Percentiles rank a stretch among this genome's conserved stretches.
Evolutionary conservation across 2,329 filamentous ascomycete genomes (phyloP).

Genomic region (Geosmithia putterillii): DNA sequence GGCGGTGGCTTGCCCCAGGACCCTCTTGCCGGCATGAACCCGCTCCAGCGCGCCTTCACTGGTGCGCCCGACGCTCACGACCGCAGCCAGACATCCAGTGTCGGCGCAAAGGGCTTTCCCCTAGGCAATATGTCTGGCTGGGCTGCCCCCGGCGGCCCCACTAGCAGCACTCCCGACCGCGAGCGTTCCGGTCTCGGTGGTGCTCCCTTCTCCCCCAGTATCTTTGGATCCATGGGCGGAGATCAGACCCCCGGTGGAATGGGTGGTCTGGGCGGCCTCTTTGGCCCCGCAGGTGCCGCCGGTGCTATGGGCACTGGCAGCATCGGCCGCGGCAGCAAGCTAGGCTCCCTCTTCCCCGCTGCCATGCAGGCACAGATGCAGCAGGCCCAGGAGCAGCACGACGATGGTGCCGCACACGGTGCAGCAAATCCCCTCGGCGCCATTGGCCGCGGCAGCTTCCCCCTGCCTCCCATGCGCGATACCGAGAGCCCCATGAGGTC

Average conservation of each 20-base stretch:
- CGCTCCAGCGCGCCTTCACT: slow-evolving; percentile 37
- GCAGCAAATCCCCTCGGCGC: slow-evolving; percentile 51
- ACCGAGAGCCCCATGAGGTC: slow-evolving; percentile 46
- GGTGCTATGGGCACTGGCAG: slow-evolving; percentile 44
- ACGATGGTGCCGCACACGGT: slow-evolving; percentile 42
- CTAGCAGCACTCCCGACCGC: slow-evolving; percentile 56
- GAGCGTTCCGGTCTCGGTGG: slow-evolving; percentile 44
- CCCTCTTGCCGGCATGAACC: slow-evolving; percentile 37
- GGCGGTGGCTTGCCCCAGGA: slow-evolving; percentile 15
- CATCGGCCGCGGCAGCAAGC: slow-evolving; percentile 65
- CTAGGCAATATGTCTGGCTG: slow-evolving; percentile 52
- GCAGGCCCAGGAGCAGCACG: slow-evolving; percentile 47
- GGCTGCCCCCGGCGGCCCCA: slow-evolving; percentile 40
- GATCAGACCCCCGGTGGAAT: slow-evolving; percentile 54
- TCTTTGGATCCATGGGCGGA: slow-evolving; percentile 56
- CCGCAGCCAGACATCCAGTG: slow-evolving; percentile 85
- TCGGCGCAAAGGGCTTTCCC: slow-evolving; percentile 64
- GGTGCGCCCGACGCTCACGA: slow-evolving; percentile 60
- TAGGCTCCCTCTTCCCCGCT: slow-evolving; percentile 76
- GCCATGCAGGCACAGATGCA: slow-evolving; percentile 91
- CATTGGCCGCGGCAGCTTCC: slow-evolving; percentile 52
- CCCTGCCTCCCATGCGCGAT: slow-evolving; percentile 35
- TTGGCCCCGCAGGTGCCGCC: slow-evolving; percentile 48
- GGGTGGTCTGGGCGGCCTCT: slow-evolving; percentile 55
- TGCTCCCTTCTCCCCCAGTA: slow-evolving; percentile 59